Evolutionary conservation across 1,284 basidiomycete species (phyloP).

Genomic region (Cerrena zonata): DNA sequence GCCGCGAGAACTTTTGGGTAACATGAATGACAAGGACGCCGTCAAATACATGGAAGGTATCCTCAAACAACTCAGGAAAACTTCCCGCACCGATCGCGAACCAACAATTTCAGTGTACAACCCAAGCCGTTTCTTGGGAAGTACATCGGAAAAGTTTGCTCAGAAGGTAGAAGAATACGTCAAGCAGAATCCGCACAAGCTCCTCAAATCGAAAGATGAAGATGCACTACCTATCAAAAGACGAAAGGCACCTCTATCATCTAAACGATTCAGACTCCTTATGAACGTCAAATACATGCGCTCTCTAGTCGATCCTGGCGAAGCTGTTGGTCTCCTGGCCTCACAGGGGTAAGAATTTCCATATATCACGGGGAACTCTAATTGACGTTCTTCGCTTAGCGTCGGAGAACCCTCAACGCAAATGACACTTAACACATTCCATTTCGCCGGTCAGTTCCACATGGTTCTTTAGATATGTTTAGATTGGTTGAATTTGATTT

Average conservation of each 20-base stretch:
- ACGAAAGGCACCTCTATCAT: constrained; percentile 45
- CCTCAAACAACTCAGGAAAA: constrained; percentile 63
- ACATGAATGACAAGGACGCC: constrained; percentile 69
- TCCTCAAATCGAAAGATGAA: constrained; percentile 59
- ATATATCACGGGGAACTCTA: no score
- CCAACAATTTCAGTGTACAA: constrained; percentile 77
- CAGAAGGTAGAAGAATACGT: constrained; percentile 77
- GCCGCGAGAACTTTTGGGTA: constrained; percentile 54
- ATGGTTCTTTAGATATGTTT: constrained; percentile 9
- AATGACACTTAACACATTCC: constrained; percentile 99
- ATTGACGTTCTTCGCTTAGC: constrained; percentile 37
- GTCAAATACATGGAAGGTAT: constrained; percentile 84
- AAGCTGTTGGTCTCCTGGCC: constrained; percentile 95
- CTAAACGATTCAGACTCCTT: constrained; percentile 67
- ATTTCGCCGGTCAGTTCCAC: constrained; percentile 81
- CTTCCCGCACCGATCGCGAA: constrained; percentile 50
- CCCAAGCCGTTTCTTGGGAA: constrained; percentile 80
- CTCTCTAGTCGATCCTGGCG: constrained; percentile 92
- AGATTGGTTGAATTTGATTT: no score
- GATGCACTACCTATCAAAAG: constrained; percentile 37
- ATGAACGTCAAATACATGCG: constrained; percentile 91
- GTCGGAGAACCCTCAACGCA: constrained; percentile 99
- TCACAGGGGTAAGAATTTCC: constrained; percentile 82
- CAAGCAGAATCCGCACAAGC: constrained; percentile 70
- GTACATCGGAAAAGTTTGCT: constrained; percentile 91